phyloP scores from a whole-genome alignment of 1,284 basidiomycete species.

The Trichosporon sp. region DNA sequence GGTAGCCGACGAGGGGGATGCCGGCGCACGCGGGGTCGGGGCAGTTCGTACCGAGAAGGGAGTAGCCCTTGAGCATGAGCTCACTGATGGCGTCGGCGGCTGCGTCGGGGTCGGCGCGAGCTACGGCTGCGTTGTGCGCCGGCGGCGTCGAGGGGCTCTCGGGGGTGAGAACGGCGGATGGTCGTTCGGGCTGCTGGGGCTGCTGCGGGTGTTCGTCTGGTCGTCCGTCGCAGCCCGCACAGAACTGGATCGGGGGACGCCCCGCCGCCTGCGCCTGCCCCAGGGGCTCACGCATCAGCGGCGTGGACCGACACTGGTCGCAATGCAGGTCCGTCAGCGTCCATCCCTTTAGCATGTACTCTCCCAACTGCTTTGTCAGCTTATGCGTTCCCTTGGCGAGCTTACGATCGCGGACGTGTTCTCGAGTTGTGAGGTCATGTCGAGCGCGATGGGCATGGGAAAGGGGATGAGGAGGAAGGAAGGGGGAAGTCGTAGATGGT shows the following conservation, averaged over 20 bases:
- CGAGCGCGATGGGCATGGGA: conserved; percentile 39
- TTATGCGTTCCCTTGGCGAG: neutral
- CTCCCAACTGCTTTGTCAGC: conserved; percentile 48
- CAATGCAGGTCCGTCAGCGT: conserved; percentile 55
- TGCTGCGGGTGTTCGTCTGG: conserved; percentile 27
- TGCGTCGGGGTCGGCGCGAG: conserved; percentile 36
- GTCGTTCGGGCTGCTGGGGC: neutral
- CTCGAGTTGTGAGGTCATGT: conserved; percentile 49
- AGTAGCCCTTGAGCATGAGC: conserved; percentile 53
- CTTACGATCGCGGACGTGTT: conserved; percentile 50
- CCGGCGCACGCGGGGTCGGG: conserved; percentile 47
- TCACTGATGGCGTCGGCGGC: conserved; percentile 46
- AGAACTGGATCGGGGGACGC: conserved; percentile 52
- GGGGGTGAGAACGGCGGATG: neutral
- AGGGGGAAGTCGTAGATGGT: neutral
- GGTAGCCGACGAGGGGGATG: conserved; percentile 54
- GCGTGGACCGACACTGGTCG: conserved; percentile 47
- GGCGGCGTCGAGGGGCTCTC: conserved; percentile 23
- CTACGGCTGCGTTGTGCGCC: conserved; percentile 17
- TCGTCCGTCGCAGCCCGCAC: conserved; percentile 56
- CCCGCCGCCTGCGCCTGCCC: conserved; percentile 38
- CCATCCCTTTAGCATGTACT: conserved; percentile 58
- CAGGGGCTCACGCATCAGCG: conserved; percentile 54
- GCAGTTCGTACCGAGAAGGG: conserved; percentile 49
- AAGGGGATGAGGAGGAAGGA: neutral